Evolutionary conservation across 1,284 basidiomycete genomes (phyloP).

Genomic region (Dichomitus squalens): DNA sequence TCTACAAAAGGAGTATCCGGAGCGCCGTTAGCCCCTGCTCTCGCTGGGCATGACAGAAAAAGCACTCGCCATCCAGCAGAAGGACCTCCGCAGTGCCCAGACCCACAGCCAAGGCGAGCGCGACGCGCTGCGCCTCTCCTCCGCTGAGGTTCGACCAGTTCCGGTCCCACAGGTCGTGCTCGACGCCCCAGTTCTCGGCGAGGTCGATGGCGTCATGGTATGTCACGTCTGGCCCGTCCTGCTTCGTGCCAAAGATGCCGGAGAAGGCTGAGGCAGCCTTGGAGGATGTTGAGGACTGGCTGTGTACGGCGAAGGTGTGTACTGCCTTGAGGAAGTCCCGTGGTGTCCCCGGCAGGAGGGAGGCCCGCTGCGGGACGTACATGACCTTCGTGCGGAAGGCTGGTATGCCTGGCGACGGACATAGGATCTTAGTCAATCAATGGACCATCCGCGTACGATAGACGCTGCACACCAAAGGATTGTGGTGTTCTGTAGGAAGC

Average conservation of each 20-base stretch:
- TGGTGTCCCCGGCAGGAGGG: constrained; percentile 80
- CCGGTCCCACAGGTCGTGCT: constrained; percentile 71
- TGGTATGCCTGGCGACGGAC: constrained; percentile 59
- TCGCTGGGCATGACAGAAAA: neutral
- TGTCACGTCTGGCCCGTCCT: constrained; percentile 15
- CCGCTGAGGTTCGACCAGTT: constrained; percentile 80
- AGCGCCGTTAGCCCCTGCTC: neutral
- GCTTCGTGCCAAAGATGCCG: constrained; percentile 20
- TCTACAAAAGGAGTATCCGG: constrained; percentile 46
- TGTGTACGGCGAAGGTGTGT: constrained; percentile 57
- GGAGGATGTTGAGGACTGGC: constrained; percentile 21
- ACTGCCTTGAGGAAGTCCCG: constrained; percentile 68
- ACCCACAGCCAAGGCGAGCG: constrained; percentile 73
- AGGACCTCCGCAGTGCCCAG: constrained; percentile 77
- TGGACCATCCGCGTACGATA: neutral
- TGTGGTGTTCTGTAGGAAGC: constrained; percentile 48
- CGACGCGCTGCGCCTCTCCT: constrained; percentile 83
- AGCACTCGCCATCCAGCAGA: constrained; percentile 75
- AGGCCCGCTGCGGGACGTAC: constrained; percentile 86
- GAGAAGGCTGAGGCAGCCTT: constrained; percentile 10
- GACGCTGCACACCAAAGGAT: constrained; percentile 46
- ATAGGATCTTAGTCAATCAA: neutral
- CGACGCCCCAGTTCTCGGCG: constrained; percentile 70
- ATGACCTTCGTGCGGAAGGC: constrained; percentile 74
- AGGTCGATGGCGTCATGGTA: constrained; percentile 50